Conservation (phyloP, 495 filamentous ascomycete genomes). For the Hyaloscypha hepaticicola region DNA sequence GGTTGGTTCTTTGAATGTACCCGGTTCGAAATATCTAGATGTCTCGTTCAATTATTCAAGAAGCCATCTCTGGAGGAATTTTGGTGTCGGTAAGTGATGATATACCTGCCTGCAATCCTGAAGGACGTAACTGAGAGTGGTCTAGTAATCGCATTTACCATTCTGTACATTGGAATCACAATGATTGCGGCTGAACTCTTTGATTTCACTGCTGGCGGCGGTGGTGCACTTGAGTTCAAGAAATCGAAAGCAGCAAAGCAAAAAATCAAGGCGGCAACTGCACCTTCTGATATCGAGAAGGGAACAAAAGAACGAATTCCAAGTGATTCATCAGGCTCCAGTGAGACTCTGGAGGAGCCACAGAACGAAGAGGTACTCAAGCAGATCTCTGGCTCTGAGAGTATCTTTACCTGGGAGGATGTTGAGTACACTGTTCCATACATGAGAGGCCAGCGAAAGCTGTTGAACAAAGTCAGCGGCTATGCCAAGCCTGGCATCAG, state of each 20-base stretch:
- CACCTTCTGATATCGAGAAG: conserved; percentile 49
- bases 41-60: conserved; percentile 59
- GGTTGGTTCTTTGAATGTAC: conserved; percentile 42
- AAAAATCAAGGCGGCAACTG: conserved; percentile 42
- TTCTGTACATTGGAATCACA: conserved; percentile 69
- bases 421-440: conserved; percentile 73
- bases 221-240: conserved; percentile 48
- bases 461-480: conserved; percentile 67
- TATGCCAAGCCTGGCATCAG: conserved; percentile 71
- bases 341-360: conserved; percentile 25
- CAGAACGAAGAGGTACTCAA: conserved; percentile 54
- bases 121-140: background rate
- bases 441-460: conserved; percentile 63
- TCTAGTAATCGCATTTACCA: conserved; percentile 60
- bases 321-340: conserved; percentile 25
- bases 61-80: conserved; percentile 75
- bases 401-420: conserved; percentile 73
- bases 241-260: conserved; percentile 59
- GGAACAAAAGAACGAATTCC: conserved; percentile 26
- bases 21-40: conserved; percentile 59
- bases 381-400: conserved; percentile 46
- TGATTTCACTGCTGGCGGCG: conserved; percentile 42
- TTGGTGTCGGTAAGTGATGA: conserved; percentile 42
- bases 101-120: background rate
- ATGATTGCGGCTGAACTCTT: conserved; percentile 57